These are phyloP conservation scores for Ceratocystis cacaofunesta DNA, from an alignment of 2,329 filamentous ascomycete species.

Conservation along the genomic window DNA sequence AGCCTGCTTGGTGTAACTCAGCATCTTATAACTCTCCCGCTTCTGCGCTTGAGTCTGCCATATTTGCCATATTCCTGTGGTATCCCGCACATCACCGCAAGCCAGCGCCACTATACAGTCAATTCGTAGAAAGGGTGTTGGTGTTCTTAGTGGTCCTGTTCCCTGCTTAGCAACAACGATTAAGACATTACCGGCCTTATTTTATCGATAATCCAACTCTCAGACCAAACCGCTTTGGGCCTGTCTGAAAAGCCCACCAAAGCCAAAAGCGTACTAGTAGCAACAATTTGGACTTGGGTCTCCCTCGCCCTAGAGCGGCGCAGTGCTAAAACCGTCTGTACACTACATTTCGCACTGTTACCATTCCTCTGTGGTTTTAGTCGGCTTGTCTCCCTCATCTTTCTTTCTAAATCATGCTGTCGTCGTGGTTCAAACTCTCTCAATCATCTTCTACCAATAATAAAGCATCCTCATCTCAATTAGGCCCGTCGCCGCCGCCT, in stretches of 20 bases:
- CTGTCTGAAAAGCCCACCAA: slow-evolving; percentile 6
- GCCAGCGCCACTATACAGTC: background rate
- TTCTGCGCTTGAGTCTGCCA: background rate
- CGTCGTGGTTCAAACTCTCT: slow-evolving; percentile 5
- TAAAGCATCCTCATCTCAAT: background rate
- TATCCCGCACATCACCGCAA: background rate
- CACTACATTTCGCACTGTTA: slow-evolving; percentile 2
- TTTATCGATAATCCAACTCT: slow-evolving; percentile 5
- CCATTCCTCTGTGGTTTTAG: slow-evolving; percentile 7
- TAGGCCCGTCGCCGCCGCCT: background rate
- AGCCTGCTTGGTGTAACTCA: background rate
- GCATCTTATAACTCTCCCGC: background rate
- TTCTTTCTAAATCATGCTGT: slow-evolving; percentile 10
- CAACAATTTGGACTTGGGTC: background rate
- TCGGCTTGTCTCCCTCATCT: slow-evolving; percentile 5
- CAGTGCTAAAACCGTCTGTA: background rate
- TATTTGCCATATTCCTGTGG: background rate
- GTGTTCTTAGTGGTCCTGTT: background rate
- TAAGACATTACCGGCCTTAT: slow-evolving; percentile 5
- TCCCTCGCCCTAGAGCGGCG: background rate
- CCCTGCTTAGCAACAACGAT: background rate
- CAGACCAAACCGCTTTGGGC: background rate
- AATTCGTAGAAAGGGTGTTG: background rate
- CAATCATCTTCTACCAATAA: background rate
- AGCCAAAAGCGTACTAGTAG: slow-evolving; percentile 12